These are phyloP conservation scores for Mallotus nudiflorus DNA, from an alignment of 345 rosid genomes.

Conservation along the genomic window DNA sequence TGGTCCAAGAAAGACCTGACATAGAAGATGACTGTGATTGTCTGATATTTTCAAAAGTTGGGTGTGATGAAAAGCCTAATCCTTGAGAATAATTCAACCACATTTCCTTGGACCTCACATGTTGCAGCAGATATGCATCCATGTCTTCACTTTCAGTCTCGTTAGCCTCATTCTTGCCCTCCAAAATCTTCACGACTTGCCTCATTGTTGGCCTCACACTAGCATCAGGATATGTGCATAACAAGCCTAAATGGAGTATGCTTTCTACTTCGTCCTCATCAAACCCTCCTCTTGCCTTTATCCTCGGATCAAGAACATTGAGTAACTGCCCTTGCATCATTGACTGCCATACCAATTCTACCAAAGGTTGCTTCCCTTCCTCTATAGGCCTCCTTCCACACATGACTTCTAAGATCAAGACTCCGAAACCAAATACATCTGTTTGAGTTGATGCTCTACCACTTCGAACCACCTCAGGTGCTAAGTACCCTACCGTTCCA, in stretches of 20 bases:
- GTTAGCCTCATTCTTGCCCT: slow-evolving; percentile 41
- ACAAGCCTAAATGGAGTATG: slow-evolving; percentile 56
- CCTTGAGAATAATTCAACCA: slow-evolving; percentile 35
- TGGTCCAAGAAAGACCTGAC: slow-evolving; percentile 49
- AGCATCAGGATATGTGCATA: slow-evolving; percentile 64
- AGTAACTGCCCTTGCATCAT: slow-evolving; percentile 44
- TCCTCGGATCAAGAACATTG: slow-evolving; percentile 46
- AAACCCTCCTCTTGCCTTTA: slow-evolving; percentile 39
- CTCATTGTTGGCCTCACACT: slow-evolving; percentile 65
- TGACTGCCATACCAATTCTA: slow-evolving; percentile 45
- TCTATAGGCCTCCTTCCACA: slow-evolving; percentile 59
- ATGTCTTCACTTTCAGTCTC: slow-evolving; percentile 51
- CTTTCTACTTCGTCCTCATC: slow-evolving; percentile 45
- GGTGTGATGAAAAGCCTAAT: slow-evolving; percentile 37
- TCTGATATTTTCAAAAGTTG: slow-evolving; percentile 48
- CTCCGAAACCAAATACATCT: slow-evolving; percentile 53
- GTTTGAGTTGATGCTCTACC: slow-evolving; percentile 51
- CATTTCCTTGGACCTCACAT: slow-evolving; percentile 29
- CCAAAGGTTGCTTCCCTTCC: slow-evolving; percentile 45
- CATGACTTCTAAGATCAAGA: slow-evolving; percentile 52
- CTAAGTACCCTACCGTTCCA: slow-evolving; percentile 73
- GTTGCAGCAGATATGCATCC: slow-evolving; percentile 52
- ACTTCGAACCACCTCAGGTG: slow-evolving; percentile 58
- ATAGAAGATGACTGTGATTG: slow-evolving; percentile 37
- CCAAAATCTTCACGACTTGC: slow-evolving; percentile 66